These are phyloP conservation scores for Colletotrichum cordylinicola DNA, from an alignment of 2,329 filamentous ascomycete species.

Conservation along the genomic window DNA sequence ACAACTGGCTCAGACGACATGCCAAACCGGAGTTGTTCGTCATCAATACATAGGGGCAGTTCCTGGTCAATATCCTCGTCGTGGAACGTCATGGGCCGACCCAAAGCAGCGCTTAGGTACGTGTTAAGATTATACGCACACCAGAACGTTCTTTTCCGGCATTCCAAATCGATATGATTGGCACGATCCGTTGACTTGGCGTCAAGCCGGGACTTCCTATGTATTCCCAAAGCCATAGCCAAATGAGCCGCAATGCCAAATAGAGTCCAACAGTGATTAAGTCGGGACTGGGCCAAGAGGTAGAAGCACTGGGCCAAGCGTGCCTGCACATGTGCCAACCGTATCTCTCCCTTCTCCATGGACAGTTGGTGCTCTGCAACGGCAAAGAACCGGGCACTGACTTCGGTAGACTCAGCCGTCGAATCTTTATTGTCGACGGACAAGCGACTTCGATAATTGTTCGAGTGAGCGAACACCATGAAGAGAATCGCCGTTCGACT, in stretches of 20 bases:
- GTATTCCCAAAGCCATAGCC: constrained; percentile 34
- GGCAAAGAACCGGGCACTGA: constrained; percentile 34
- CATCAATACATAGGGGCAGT: constrained; percentile 59
- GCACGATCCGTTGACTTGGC: background rate
- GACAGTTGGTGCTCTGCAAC: constrained; percentile 41
- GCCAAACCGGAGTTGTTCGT: constrained; percentile 37
- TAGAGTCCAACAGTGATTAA: constrained; percentile 52
- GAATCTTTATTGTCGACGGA: constrained; percentile 19
- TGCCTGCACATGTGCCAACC: constrained; percentile 44
- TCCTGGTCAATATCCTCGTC: constrained; percentile 71
- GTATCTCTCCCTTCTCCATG: constrained; percentile 41
- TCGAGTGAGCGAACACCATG: constrained; percentile 56
- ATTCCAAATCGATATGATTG: constrained; percentile 39
- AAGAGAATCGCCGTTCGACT: constrained; percentile 50
- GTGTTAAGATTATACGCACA: constrained; percentile 68
- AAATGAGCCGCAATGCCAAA: constrained; percentile 48
- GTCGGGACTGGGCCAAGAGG: constrained; percentile 45
- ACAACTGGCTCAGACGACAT: background rate
- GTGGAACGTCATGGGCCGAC: constrained; percentile 65
- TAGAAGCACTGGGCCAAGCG: constrained; percentile 47
- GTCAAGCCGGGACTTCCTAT: background rate
- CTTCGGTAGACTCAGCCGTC: constrained; percentile 15
- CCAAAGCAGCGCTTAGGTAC: constrained; percentile 67
- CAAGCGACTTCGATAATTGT: constrained; percentile 39
- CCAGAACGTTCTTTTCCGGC: constrained; percentile 61